Evolutionary conservation across 768 basidiomycete genomes (phyloP), one percentile per base, ranked within the genome.

Genomic region (Hygrocybe punicea): DNA sequence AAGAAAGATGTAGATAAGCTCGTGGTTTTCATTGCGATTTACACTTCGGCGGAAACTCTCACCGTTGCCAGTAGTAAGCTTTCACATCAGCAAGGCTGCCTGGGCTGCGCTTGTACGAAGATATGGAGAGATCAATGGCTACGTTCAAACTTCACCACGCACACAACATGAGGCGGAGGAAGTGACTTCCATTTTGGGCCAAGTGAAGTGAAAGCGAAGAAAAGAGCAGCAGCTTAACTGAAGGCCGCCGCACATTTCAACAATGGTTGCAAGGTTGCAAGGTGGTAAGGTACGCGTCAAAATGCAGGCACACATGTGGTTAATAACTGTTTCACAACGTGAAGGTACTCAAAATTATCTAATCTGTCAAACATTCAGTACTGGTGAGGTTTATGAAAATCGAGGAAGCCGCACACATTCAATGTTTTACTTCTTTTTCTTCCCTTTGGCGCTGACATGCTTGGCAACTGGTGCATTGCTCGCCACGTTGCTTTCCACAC

Each of bases 391-490:
- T 17, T 24, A 19, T 17, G 17, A 37, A 29, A 17, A 34, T n/a
- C 11, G 40, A 42, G 40, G 17, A 23, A 7, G 45, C 21, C 45
- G 45, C 21, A 47, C 45, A 47, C 16, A 19, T 23, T 44, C 42
- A 19, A 47, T 19, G 23, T 9, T 35, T 67, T 78, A 87, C 75
- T 82, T 86, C 73, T 81, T 85, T 76, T 85, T 88, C 77, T 85
- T 88, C 51, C 82, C 79, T 68, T 85, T 88, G 50, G 71, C 63
- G 62, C 76, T 78, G 36, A 66, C 52, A 45, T 71, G 70, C 40
- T 70, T 65, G 17, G 73, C 59, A 24, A 56, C 58, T 48, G 69
- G 53, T 36, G 60, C 59, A 55, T 65, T 57, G 24, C 70, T 61
- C n/a, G 69, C 60, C 29, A 57, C 63, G 16, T 56, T 66, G 50